Evolutionary conservation across 495 filamentous ascomycete genomes (phyloP), one percentile per base, ranked within the genome.

Genomic region (Aspergillus asperescens): DNA sequence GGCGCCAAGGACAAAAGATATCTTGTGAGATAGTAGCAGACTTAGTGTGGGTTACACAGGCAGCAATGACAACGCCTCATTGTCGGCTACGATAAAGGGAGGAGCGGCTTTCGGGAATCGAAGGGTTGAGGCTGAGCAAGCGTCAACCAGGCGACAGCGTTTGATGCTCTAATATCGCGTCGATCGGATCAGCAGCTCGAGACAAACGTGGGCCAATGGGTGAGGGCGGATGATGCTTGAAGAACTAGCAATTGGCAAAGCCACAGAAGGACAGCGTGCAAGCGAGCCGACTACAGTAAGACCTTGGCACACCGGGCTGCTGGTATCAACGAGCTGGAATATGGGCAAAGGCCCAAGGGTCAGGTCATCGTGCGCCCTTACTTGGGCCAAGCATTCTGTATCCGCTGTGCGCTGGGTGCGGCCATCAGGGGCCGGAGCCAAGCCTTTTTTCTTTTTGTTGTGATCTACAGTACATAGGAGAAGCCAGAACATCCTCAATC

Each of bases 341-440:
- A 42, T 28, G 29, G 51, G 35, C 24, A 40, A 19, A 54, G 34
- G 23, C 47, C 48, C 24, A 40, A 19, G 47, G 34, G 23, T 51
- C 48, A 39, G 40, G 22, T 50, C 38, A 38, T 13, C 19, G 22
- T 54, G 25, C 48, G 53, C 52, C 54, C 55, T 56, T 61, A 50
- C 59, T 28, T 60, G 37, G 34, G 59, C 59, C 59, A 62, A 62
- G 59, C 55, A 62, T 62, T 58, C 55, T 58, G 44, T 52, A 37
- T 55, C 32, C 23, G 47, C 50, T 37, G 51, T 46, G n/a, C n/a
- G n/a, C n/a, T n/a, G n/a, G n/a, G n/a, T n/a, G 54, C 23, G 37
- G 34, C 49, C 53, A 50, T 48, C 32, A 53, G 23, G 28, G 35
- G 54, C 23, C 42, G 13, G 37, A 52, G 47, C 50, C 54, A 54